Conservation (phyloP, 306 rosid species). For the Echinosophora koreensis region DNA sequence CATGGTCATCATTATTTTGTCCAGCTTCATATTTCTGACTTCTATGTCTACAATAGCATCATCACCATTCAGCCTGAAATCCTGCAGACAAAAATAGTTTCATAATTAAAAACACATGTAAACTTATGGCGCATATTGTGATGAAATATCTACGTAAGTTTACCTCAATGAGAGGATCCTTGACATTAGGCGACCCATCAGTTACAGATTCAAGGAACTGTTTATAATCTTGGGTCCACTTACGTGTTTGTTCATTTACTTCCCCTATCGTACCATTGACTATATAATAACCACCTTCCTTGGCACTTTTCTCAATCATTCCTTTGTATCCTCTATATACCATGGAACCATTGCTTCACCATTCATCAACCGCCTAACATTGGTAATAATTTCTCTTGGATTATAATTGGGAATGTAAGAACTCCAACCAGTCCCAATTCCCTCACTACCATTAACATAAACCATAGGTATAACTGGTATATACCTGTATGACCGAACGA, state of each 20-base stretch:
- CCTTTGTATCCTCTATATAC: conserved; percentile 73
- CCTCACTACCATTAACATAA: conserved; percentile 82
- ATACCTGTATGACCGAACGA: conserved; percentile 62
- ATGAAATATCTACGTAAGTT: neutral
- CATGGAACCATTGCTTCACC: conserved; percentile 74
- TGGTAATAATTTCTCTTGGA: conserved; percentile 75
- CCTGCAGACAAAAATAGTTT: conserved; percentile 56
- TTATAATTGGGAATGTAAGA: conserved; percentile 79
- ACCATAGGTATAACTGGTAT: conserved; percentile 86
- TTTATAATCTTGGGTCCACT: conserved; percentile 80
- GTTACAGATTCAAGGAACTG: conserved; percentile 82
- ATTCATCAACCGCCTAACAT: conserved; percentile 72
- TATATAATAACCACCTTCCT: conserved; percentile 64
- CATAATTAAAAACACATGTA: neutral
- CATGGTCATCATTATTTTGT: conserved; percentile 59
- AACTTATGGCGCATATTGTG: neutral
- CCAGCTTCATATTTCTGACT: conserved; percentile 65
- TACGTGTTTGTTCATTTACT: too few species aligned
- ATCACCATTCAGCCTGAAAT: conserved; percentile 86
- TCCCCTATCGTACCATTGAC: too few species aligned
- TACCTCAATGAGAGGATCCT: conserved; percentile 90
- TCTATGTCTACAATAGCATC: conserved; percentile 74
- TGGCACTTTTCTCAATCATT: conserved; percentile 65
- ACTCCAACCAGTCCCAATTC: conserved; percentile 83
- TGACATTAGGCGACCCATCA: conserved; percentile 73